Percentiles rank a stretch among this genome's conserved stretches.
Conservation (phyloP, 2,329 filamentous ascomycete genomes). For the Ilyonectria mors-panacis region DNA sequence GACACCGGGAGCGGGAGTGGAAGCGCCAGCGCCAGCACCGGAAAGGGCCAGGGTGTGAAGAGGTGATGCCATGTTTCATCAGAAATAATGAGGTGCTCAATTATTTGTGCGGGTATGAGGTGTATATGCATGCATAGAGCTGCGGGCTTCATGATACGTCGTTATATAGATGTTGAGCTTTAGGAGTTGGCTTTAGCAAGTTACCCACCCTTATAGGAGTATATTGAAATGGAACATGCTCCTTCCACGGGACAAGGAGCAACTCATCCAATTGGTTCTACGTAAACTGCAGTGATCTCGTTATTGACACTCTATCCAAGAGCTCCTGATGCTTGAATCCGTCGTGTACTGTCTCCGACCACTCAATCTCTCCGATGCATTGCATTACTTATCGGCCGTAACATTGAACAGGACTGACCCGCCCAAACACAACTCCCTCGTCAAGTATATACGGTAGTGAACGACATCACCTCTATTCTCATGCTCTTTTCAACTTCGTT, state of each 20-base stretch:
- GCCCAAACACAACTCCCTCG: conserved; percentile 5
- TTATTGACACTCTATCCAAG: conserved; percentile 1
- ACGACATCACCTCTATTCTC: neutral
- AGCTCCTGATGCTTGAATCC: neutral
- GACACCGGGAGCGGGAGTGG: conserved; percentile 43
- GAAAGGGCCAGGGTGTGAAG: conserved; percentile 60
- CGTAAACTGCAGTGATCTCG: neutral
- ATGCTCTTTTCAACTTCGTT: neutral
- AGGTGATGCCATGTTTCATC: conserved; percentile 43
- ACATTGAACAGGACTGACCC: conserved; percentile 18
- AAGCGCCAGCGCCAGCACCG: conserved; percentile 33
- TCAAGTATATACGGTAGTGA: conserved; percentile 27
- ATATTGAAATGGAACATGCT: conserved; percentile 7
- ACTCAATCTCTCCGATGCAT: neutral
- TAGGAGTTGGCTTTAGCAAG: conserved; percentile 10
- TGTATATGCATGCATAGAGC: conserved; percentile 13
- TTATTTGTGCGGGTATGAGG: conserved; percentile 4
- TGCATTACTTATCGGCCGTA: conserved; percentile 21
- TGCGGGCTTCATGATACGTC: neutral
- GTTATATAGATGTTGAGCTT: conserved; percentile 9
- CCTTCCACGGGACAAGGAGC: neutral
- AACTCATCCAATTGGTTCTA: conserved; percentile 14
- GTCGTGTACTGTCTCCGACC: neutral
- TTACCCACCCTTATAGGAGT: conserved; percentile 6
- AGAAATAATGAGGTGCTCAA: neutral